A percentile compares a stretch with the other conserved stretches of the same genome.
Evolutionary conservation across 495 filamentous ascomycete species (phyloP).

Genomic region (Trichocladium uniseriatum): DNA sequence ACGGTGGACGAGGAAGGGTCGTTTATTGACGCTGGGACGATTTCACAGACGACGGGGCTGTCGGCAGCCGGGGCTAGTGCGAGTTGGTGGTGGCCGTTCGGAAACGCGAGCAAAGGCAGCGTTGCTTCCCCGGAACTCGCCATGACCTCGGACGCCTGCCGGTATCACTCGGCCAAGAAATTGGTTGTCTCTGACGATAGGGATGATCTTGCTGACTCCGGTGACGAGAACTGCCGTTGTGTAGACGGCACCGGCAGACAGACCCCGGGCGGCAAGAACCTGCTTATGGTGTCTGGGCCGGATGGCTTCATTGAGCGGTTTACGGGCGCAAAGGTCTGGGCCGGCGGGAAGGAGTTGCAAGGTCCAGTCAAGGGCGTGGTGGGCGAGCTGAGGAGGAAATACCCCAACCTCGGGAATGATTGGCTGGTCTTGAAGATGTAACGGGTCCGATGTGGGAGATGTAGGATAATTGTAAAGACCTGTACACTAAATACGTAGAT

Average conservation of each 20-base stretch:
- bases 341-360: slow-evolving; percentile 59
- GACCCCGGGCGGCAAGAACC: slow-evolving; percentile 33
- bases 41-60: slow-evolving; percentile 3
- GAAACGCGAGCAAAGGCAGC: background rate
- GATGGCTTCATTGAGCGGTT: slow-evolving; percentile 78
- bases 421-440: slow-evolving; percentile 48
- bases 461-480: background rate
- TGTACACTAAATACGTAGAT: too few relatives aligned
- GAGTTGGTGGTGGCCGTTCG: background rate
- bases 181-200: background rate
- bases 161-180: slow-evolving; percentile 2
- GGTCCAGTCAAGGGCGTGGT: slow-evolving; percentile 44
- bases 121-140: background rate
- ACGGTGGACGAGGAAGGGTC: slow-evolving; percentile 68
- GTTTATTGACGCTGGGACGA: slow-evolving; percentile 38
- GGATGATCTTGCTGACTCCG: background rate
- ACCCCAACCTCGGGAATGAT: slow-evolving; percentile 17
- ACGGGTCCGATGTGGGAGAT: background rate
- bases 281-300: slow-evolving; percentile 77
- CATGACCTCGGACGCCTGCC: background rate
- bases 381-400: slow-evolving; percentile 22
- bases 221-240: background rate
- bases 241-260: background rate
- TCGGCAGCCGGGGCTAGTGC: background rate
- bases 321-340: slow-evolving; percentile 69